Evolutionary conservation across 441 rosid species (phyloP).

Genomic region (Kokia cookei): DNA sequence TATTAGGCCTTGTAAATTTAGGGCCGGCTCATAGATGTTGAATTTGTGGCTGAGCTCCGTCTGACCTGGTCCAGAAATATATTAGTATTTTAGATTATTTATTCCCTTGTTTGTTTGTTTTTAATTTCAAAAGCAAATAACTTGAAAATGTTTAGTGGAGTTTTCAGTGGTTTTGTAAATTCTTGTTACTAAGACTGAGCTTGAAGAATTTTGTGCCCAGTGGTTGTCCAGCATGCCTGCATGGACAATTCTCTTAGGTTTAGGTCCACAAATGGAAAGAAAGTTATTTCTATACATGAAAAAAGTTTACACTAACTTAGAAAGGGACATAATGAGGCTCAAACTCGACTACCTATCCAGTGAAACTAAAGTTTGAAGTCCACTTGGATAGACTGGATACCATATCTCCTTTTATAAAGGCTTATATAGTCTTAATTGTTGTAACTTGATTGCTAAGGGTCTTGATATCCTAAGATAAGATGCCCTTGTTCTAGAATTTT

Average conservation of each 20-base stretch:
- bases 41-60: background rate
- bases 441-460: background rate
- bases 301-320: background rate
- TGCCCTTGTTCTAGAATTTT: background rate
- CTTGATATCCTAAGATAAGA: background rate
- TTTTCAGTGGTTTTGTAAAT: background rate
- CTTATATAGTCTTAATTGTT: background rate
- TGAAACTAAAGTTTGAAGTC: background rate
- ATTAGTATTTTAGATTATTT: background rate
- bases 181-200: background rate
- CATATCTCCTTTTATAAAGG: background rate
- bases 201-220: background rate
- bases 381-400: background rate
- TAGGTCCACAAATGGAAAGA: background rate
- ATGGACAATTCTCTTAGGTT: background rate
- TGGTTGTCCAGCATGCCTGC: background rate
- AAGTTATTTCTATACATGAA: background rate
- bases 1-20: background rate
- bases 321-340: background rate
- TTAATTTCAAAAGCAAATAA: background rate
- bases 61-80: background rate
- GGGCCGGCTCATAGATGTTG: background rate
- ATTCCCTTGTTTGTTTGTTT: background rate
- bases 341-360: background rate
- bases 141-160: background rate